Conservation (phyloP, 441 rosid genomes). For the Populus tomentosa region DNA sequence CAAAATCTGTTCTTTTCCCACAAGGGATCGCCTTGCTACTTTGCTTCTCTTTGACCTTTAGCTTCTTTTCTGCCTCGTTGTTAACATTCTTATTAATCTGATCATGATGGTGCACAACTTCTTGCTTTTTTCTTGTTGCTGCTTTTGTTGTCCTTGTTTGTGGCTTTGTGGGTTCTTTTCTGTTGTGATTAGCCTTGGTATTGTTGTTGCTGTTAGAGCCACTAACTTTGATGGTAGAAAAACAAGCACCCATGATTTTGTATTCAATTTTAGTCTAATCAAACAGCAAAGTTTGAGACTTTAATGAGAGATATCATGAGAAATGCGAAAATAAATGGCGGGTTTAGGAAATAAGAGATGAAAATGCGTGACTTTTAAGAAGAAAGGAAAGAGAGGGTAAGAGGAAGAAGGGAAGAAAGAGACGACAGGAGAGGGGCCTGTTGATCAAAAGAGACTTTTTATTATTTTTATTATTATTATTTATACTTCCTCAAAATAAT, state of each 20-base stretch:
- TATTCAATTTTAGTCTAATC: background rate
- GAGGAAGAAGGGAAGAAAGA: conserved; percentile 36
- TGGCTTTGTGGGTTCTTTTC: background rate
- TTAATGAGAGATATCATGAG: background rate
- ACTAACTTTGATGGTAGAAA: conserved; percentile 67
- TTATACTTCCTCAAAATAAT: background rate
- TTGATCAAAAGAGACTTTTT: conserved; percentile 47
- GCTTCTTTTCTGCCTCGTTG: conserved; percentile 2
- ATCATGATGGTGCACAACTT: background rate
- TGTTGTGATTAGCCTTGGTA: conserved; percentile 13
- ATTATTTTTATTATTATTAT: background rate
- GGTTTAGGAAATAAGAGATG: background rate
- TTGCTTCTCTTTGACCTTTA: conserved; percentile 30
- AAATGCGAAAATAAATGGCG: background rate
- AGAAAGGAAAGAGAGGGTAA: conserved; percentile 25
- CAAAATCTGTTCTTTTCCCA: conserved; percentile 87
- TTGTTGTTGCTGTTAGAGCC: conserved; percentile 56
- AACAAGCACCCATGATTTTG: conserved; percentile 68
- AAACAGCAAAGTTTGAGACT: background rate
- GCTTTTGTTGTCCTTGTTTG: conserved; percentile 11
- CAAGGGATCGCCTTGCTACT: conserved; percentile 45
- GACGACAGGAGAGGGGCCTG: conserved; percentile 3
- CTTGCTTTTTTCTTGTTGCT: background rate
- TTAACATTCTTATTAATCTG: background rate
- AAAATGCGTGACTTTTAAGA: background rate